Base-by-base conservation (phyloP, 140 eudicot species). In the Stevia rebaudiana region DNA sequence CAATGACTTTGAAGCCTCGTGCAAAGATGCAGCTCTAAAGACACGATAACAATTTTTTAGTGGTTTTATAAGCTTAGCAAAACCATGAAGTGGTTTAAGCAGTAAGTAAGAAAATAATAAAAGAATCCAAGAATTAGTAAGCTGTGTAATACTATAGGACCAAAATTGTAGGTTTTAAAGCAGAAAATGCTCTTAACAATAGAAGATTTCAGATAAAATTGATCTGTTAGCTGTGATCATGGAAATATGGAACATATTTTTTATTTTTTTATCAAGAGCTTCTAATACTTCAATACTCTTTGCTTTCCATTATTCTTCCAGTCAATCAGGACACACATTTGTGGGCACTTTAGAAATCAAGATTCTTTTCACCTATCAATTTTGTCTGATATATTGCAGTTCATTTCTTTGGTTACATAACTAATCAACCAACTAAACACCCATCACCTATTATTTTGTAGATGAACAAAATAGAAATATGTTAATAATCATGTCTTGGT, bases 21-120 rank as follows among this genome's bases (percentile, higher is more conserved):
- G 77, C 53, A 78, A 79, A 31, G 99, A 88, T 72, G 97, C 96
- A 70, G 94, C 94, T 79, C 99, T 94, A 83, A 31, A 68, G 19
- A 53, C 39, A 70, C 35, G 49, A 68, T 47, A 74, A 74, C 23
- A 40, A 21, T 37, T 23, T 37, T 23, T 31, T 40, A 79, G 56
- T 31, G 40, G 18, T 60, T 54, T 39, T 44, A 47, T 44, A 24
- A 71, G 59, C 30, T 56, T 47, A 52, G 23, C 35, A 51, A 65
- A 33, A 44, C 12, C 12, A 28, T 18, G 8, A 22, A 21, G 58
- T 23, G 10, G 39, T 55, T 6, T 55, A 28, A 55, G 7, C 13
- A 33, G 3, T 49, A 18, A 49, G 8, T 21, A 49, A 28, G 41
- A 28, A 22, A 25, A 54, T 54, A 54, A 28, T 28, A 54, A 51